These are phyloP conservation scores for Hevea brasiliensis DNA, from an alignment of 345 rosid species.

Conservation along the genomic window DNA sequence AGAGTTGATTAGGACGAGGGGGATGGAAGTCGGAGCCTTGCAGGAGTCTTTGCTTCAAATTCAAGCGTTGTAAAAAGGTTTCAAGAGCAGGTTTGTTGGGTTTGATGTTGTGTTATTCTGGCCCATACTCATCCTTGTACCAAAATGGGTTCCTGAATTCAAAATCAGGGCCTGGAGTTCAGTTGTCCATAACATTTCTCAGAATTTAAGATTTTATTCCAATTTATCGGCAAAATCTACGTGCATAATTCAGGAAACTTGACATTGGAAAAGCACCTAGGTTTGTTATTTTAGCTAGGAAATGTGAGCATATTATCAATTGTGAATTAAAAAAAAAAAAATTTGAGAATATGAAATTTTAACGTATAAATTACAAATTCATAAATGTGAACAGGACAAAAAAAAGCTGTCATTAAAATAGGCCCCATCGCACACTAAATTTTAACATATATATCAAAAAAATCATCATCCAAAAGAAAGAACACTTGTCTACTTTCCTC, in stretches of 20 bases:
- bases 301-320: no score
- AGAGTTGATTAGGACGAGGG: background rate
- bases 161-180: no score
- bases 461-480: background rate
- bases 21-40: constrained; percentile 1
- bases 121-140: no score
- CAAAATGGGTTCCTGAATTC: no score
- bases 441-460: background rate
- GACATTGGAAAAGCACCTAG: no score
- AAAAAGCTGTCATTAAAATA: background rate
- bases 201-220: no score
- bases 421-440: background rate
- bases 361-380: no score
- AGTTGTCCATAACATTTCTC: no score
- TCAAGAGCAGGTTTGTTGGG: background rate
- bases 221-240: no score
- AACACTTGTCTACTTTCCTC: background rate
- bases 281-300: no score
- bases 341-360: background rate
- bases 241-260: no score
- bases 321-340: no score
- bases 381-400: background rate
- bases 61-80: background rate
- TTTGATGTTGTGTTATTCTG: background rate
- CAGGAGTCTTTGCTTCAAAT: constrained; percentile 12